Evolutionary conservation across 192 early-diverging fungal genomes (phyloP), one percentile per base, ranked within the genome.

Genomic region (Haplosporangium gracile): DNA sequence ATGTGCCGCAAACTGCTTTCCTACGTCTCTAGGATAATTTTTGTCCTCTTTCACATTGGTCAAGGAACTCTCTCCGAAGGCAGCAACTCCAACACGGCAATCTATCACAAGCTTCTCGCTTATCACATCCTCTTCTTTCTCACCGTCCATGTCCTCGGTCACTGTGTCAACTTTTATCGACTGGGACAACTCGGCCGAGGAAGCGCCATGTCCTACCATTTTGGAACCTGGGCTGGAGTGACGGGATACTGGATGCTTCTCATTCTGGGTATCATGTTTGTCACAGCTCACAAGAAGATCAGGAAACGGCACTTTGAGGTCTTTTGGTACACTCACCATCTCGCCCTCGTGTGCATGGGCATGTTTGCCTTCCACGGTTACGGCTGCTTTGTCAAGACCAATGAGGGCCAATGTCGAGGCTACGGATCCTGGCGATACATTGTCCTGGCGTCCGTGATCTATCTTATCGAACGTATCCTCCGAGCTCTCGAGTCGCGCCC

Each of bases 271-370:
- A 55, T 94, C 74, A 95, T 95, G 83, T 89, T 91, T 77, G 80
- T 89, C 16, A 91, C 93, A 13, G 91, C 95, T 4, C 92, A 94
- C 88, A 78, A 57, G 42, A 83, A 81, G 26, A 89, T 96, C 42
- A 88, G 94, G 68, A 81, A 92, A 51, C 82, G 82, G 36, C 75
- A 92, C 38, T 96, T 93, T 83, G 95, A 97, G 83, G 78, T 93
- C 34, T 96, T 97, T 82, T 96, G 95, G 91, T 94, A 91, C 82
- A 92, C 91, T 4, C 96, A 97, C 85, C 95, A 97, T 81, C 92
- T 93, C 29, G 81, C 95, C 34, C 84, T 92, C n/a, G 91, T 92
- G 55, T 90, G 93, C 88, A 88, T 93, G 45, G 77, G 90, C 20
- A 77, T 87, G 75, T 87, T 95, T 51, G 94, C 94, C 76, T 89